These are phyloP conservation scores for Myxozyma mucilagina DNA, from an alignment of 805 yeast genomes.

Conservation along the genomic window DNA sequence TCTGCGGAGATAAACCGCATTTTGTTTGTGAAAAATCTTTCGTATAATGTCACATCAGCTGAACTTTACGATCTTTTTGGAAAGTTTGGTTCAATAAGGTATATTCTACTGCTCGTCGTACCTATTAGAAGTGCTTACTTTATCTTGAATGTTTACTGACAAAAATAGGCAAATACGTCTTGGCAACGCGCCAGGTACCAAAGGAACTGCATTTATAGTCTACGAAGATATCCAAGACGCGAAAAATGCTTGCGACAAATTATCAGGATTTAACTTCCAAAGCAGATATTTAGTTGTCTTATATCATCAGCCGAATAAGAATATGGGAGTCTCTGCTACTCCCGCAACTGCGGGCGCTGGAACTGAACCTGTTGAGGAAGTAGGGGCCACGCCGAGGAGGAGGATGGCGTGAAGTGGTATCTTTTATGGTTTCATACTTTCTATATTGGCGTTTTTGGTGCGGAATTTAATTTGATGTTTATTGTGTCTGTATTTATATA, in stretches of 20 bases:
- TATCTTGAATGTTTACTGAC: neutral
- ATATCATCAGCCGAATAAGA: slow-evolving; percentile 47
- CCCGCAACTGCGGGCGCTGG: neutral
- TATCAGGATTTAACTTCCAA: slow-evolving; percentile 60
- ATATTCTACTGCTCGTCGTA: neutral
- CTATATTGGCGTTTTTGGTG: neutral
- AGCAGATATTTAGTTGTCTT: slow-evolving; percentile 59
- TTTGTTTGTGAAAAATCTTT: slow-evolving; percentile 57
- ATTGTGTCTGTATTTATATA: neutral
- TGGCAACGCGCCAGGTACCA: slow-evolving; percentile 45
- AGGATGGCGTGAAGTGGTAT: slow-evolving; percentile 1
- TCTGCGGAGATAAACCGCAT: slow-evolving; percentile 38
- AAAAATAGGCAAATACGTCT: slow-evolving; percentile 49
- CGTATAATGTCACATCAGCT: slow-evolving; percentile 50
- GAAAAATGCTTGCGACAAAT: slow-evolving; percentile 52
- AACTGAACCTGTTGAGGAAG: neutral
- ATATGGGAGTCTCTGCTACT: no score
- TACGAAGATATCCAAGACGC: slow-evolving; percentile 53
- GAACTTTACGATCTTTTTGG: slow-evolving; percentile 56
- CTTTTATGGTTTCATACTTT: no score
- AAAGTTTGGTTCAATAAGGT: slow-evolving; percentile 54
- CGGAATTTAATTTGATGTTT: neutral
- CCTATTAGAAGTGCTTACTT: neutral
- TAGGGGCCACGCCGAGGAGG: slow-evolving; percentile 13
- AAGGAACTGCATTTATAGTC: slow-evolving; percentile 58